Percentiles rank a stretch among this genome's conserved stretches.
These are phyloP conservation scores for Solanum neorickii DNA, from an alignment of 257 asterid genomes.

Conservation along the genomic window DNA sequence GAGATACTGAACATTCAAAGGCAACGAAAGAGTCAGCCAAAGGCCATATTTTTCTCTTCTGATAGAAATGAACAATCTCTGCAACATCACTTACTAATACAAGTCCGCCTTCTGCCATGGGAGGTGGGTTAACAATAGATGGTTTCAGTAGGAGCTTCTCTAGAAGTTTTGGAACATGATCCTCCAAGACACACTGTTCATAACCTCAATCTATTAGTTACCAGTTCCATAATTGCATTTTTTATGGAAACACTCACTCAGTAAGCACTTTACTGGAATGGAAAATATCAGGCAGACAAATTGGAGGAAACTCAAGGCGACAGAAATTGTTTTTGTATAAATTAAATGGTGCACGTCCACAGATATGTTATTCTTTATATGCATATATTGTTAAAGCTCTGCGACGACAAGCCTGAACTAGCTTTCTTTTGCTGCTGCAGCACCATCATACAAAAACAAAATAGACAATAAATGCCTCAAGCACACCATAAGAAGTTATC, in stretches of 20 bases:
- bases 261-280: not conserved
- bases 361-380: not conserved
- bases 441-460: not conserved
- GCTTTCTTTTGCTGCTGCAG: not conserved
- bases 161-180: conserved; percentile 89
- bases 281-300: not conserved
- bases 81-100: conserved; percentile 48
- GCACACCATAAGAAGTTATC: conserved; percentile 1
- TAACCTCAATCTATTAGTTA: not conserved
- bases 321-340: not conserved
- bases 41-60: not conserved
- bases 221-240: not conserved
- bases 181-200: conserved; percentile 87
- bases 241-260: not conserved
- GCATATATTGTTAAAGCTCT: not conserved
- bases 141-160: conserved; percentile 83
- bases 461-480: not conserved
- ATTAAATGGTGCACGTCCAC: not conserved
- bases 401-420: not conserved
- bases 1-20: conserved; percentile 50
- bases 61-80: not conserved
- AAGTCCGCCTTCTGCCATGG: conserved; percentile 97
- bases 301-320: not conserved
- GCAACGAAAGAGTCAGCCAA: conserved; percentile 5
- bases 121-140: conserved; percentile 77